Conservation (phyloP, 2,329 filamentous ascomycete genomes). For the Arthroderma uncinatum region DNA sequence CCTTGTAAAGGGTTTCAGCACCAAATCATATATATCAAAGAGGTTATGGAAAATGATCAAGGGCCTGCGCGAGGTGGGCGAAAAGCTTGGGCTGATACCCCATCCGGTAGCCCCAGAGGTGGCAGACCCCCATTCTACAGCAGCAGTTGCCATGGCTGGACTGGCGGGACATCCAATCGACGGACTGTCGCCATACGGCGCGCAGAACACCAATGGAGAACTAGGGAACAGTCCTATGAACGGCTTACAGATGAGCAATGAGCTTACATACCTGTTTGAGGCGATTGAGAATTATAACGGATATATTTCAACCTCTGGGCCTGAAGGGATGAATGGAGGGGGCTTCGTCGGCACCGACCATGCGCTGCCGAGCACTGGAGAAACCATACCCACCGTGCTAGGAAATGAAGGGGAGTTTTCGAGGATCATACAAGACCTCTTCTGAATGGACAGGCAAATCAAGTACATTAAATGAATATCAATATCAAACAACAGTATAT, state of each 20-base stretch:
- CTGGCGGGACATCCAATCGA: slow-evolving; percentile 53
- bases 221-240: slow-evolving; percentile 46
- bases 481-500: not conserved
- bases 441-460: slow-evolving; percentile 31
- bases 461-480: no score
- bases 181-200: slow-evolving; percentile 37
- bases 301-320: slow-evolving; percentile 21
- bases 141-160: slow-evolving; percentile 55
- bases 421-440: slow-evolving; percentile 48
- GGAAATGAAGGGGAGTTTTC: slow-evolving; percentile 50
- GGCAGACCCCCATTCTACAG: slow-evolving; percentile 48
- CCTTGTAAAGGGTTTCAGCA: slow-evolving; percentile 50
- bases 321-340: slow-evolving; percentile 27
- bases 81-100: slow-evolving; percentile 46
- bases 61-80: slow-evolving; percentile 51
- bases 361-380: slow-evolving; percentile 34
- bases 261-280: slow-evolving; percentile 53
- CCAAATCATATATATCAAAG: slow-evolving; percentile 50
- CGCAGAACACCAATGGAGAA: slow-evolving; percentile 20
- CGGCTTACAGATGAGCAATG: slow-evolving; percentile 49
- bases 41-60: slow-evolving; percentile 54
- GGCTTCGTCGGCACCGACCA: slow-evolving; percentile 30
- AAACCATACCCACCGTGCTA: slow-evolving; percentile 36
- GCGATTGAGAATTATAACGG: slow-evolving; percentile 46
- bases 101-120: slow-evolving; percentile 31